Evolutionary conservation across 73 alveolate genomes (phyloP), one percentile per base, ranked within the genome.

Genomic region (Paramecium tetraurelia): DNA sequence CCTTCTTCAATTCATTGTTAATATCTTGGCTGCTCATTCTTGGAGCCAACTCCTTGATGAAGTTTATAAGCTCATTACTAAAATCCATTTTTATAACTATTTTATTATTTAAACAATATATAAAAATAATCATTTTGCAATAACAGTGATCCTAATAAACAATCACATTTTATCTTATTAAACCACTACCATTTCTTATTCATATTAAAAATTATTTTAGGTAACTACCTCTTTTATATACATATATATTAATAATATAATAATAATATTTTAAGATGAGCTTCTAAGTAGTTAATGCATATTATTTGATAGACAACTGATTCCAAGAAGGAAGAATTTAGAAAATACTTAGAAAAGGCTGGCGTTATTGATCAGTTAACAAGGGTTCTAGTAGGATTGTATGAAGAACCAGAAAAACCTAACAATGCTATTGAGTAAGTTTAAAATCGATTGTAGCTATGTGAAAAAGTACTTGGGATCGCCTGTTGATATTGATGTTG

Each of bases 391-490:
- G 99, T 94, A 59, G 98, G 98, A 41, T 95, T 97, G 29, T 97
- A 97, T 92, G 99, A 97, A 72, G 99, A 97, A 87, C 96, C 98
- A 86, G 99, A 97, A 89, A 97, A 97, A 89, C 99, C 99, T 44
- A 63, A 92, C 86, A 95, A 94, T 94, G 99, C 99, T 20, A 93
- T 95, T 58, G 99, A 97, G 87, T 95, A 76, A 93, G 44, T 75
- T 12, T 84, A 22, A 11, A 5, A 57, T 50, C 2, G 3, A 63
- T 31, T 63, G 4, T 22, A 93, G 96, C 36, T 97, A 95, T 93
- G 94, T 97, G 50, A 97, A 97, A 88, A 93, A 92, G 63, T 94
- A 95, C 75, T 86, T 97, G 63, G 98, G 99, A 29, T 97, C 98
- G 46, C 99, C 99, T n/a, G 95, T 97, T 40, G 99, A 97, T 83